Percentiles rank a stretch among this genome's conserved stretches.
Conservation (phyloP, 176 grass and related monocot species). For the Aegilops umbellulata region DNA sequence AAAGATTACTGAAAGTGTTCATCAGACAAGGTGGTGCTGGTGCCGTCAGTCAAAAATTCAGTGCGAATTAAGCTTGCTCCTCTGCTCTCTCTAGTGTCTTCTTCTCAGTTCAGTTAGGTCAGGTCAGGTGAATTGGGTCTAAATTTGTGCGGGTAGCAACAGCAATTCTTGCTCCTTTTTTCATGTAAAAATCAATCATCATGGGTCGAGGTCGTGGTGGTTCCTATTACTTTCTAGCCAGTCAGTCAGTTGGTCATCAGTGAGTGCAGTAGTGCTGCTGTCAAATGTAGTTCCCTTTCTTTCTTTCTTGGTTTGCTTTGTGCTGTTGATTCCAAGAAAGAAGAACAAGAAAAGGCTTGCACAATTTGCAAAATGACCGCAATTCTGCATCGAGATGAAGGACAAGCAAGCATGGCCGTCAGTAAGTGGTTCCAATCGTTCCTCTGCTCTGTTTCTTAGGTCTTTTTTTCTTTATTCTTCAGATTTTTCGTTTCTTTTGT, state of each 20-base stretch:
- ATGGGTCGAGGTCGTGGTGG: not conserved
- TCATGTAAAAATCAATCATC: not conserved
- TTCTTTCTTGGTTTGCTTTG: not conserved
- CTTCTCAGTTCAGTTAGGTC: not conserved
- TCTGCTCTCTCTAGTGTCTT: not conserved
- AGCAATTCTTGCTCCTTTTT: not conserved
- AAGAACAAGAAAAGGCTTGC: not conserved
- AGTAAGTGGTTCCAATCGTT: conserved; percentile 18
- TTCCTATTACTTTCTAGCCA: not conserved
- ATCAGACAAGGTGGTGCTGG: not conserved
- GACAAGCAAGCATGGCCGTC: not conserved
- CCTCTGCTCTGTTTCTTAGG: conserved; percentile 11
- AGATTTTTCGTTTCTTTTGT: not conserved
- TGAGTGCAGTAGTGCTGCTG: not conserved
- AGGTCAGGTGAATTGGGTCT: not conserved
- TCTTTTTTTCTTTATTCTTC: not conserved
- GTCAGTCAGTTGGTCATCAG: not conserved
- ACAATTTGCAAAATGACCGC: too few relatives aligned
- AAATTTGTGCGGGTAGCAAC: not conserved
- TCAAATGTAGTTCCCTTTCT: not conserved
- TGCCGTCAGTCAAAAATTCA: not conserved
- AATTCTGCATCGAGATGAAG: not conserved
- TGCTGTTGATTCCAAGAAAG: not conserved
- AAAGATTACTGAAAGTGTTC: not conserved
- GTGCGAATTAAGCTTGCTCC: not conserved